Evolutionary conservation across 257 asterid species (phyloP).

Genomic region (Scutellaria galericulata): DNA sequence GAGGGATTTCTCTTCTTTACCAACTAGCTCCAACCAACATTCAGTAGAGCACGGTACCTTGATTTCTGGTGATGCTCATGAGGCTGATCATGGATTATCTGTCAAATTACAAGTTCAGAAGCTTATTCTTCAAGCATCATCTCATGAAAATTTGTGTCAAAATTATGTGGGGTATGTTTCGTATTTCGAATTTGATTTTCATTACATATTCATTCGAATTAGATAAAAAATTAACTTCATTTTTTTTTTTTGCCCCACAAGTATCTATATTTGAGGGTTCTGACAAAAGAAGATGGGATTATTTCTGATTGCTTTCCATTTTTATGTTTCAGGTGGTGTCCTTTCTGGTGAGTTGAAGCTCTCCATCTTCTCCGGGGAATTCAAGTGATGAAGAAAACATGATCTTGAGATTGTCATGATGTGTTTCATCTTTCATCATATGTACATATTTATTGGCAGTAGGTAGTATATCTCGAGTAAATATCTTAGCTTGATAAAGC

Average conservation of each 20-base stretch:
- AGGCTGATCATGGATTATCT: slow-evolving; percentile 92
- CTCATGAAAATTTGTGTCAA: slow-evolving; percentile 93
- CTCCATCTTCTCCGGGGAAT: not conserved
- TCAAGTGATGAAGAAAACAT: not conserved
- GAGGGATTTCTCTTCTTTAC: slow-evolving; percentile 79
- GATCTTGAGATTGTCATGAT: not conserved
- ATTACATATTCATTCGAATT: too few relatives aligned
- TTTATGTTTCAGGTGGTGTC: slow-evolving; percentile 91
- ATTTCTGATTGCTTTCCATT: not conserved
- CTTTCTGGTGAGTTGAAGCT: slow-evolving; percentile 71
- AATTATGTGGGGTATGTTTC: slow-evolving; percentile 90
- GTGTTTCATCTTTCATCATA: not conserved
- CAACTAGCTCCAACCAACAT: slow-evolving; percentile 65
- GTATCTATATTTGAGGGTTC: too few relatives aligned
- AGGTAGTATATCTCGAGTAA: not conserved
- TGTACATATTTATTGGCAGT: slow-evolving; percentile 10
- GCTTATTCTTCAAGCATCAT: slow-evolving; percentile 91
- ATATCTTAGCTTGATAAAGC: slow-evolving; percentile 19
- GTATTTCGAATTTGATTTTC: not conserved
- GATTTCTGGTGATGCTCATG: slow-evolving; percentile 73
- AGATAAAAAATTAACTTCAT: too few relatives aligned
- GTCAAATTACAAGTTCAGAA: slow-evolving; percentile 93
- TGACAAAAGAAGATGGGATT: not conserved
- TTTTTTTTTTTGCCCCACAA: too few relatives aligned
- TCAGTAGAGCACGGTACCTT: slow-evolving; percentile 67